Conservation (phyloP, 257 asterid species). For the Solanum acaule region DNA sequence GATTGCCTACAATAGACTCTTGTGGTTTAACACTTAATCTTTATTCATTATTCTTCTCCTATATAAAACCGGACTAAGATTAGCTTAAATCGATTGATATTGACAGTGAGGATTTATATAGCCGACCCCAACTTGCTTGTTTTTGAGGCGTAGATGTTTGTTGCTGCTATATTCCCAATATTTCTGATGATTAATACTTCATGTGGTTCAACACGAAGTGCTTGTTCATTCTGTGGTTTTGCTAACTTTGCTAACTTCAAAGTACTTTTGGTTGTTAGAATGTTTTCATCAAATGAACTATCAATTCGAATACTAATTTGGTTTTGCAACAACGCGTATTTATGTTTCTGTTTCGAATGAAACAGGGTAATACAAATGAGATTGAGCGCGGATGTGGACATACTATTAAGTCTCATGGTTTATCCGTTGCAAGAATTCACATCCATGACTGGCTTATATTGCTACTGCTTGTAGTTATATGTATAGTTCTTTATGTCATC, state of each 20-base stretch:
- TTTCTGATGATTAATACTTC: neutral
- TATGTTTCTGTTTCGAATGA: neutral
- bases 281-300: neutral
- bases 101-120: neutral
- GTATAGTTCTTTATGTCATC: conserved; percentile 30
- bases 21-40: neutral
- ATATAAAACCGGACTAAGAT: neutral
- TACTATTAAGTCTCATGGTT: conserved; percentile 67
- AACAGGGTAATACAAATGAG: conserved; percentile 30
- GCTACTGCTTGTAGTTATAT: conserved; percentile 42
- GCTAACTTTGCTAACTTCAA: neutral
- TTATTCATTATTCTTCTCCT: neutral
- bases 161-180: neutral
- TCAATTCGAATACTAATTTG: neutral
- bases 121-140: neutral
- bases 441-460: conserved; percentile 74
- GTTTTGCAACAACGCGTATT: neutral
- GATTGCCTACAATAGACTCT: neutral
- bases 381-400: conserved; percentile 37
- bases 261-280: neutral
- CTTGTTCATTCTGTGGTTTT: neutral
- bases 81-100: neutral
- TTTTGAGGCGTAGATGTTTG: neutral
- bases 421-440: conserved; percentile 47
- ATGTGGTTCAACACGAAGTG: neutral